Percentiles rank a stretch among this genome's conserved stretches.
Conservation (phyloP, 768 basidiomycete genomes). For the Naganishia friedmannii region DNA sequence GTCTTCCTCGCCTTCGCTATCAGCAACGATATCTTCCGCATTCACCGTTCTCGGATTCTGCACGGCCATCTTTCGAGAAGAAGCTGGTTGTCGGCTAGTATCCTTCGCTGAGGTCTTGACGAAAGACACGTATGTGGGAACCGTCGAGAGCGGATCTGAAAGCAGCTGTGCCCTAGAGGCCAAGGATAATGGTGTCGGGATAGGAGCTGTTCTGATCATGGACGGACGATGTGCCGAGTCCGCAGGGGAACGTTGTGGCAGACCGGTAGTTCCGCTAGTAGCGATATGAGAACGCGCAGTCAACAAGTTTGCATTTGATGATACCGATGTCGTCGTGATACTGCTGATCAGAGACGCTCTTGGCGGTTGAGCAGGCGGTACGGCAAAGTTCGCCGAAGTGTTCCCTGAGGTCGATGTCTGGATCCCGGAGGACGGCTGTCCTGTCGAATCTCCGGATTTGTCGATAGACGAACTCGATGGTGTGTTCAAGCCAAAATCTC, state of each 20-base stretch:
- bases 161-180: not conserved
- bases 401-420: not conserved
- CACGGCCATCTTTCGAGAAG: not conserved
- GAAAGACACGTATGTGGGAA: not conserved
- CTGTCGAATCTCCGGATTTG: not conserved
- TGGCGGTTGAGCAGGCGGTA: conserved; percentile 1
- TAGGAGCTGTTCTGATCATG: conserved; percentile 6
- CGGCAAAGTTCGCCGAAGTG: not conserved
- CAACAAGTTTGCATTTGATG: not conserved
- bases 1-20: conserved; percentile 23
- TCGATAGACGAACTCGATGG: not conserved
- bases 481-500: conserved; percentile 2
- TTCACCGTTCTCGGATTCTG: not conserved
- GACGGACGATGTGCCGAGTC: not conserved
- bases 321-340: not conserved
- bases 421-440: not conserved
- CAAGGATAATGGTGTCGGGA: not conserved
- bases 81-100: not conserved
- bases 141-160: not conserved
- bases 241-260: not conserved
- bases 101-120: not conserved
- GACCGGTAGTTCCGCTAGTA: not conserved
- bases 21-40: conserved; percentile 10
- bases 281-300: not conserved
- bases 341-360: not conserved